phyloP scores from a whole-genome alignment of 1,139 yeast species.

The Hansenula anomala region DNA sequence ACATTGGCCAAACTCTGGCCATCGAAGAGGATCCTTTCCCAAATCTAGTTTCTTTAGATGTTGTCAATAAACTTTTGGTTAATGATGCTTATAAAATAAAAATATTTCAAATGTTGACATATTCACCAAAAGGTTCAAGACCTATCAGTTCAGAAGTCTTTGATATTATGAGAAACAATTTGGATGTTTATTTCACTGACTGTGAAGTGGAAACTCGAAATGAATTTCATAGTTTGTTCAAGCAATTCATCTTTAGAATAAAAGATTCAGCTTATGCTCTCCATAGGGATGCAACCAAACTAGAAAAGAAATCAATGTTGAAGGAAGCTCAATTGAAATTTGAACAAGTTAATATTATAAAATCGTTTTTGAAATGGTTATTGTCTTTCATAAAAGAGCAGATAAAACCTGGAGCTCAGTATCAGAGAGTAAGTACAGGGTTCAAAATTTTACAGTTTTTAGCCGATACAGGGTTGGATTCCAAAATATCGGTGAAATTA shows the following conservation, averaged over 20 bases:
- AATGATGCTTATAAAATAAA: constrained; percentile 47
- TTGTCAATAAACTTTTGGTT: constrained; percentile 37
- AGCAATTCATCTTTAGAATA: constrained; percentile 56
- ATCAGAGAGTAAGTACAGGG: constrained; percentile 53
- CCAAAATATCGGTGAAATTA: constrained; percentile 34
- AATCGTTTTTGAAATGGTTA: constrained; percentile 41
- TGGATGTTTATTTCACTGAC: constrained; percentile 54
- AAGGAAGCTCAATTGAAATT: constrained; percentile 28
- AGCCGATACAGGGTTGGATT: constrained; percentile 47
- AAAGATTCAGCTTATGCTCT: constrained; percentile 62
- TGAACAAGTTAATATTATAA: constrained; percentile 26
- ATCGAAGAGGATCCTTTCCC: constrained; percentile 49
- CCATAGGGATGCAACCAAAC: constrained; percentile 41
- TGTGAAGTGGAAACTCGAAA: constrained; percentile 64
- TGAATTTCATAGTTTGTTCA: constrained; percentile 53
- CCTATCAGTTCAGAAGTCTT: constrained; percentile 45
- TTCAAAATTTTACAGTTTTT: constrained; percentile 44
- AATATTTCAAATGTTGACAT: constrained; percentile 56
- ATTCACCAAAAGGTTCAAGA: constrained; percentile 56
- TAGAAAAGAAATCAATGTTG: constrained; percentile 31
- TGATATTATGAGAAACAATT: constrained; percentile 34
- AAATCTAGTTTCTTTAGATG: constrained; percentile 31
- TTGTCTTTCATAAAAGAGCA: constrained; percentile 35
- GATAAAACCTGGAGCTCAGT: constrained; percentile 64
- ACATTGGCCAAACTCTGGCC: constrained; percentile 59